Evolutionary conservation across 306 rosid species (phyloP).

Genomic region (Quercus bicolor): DNA sequence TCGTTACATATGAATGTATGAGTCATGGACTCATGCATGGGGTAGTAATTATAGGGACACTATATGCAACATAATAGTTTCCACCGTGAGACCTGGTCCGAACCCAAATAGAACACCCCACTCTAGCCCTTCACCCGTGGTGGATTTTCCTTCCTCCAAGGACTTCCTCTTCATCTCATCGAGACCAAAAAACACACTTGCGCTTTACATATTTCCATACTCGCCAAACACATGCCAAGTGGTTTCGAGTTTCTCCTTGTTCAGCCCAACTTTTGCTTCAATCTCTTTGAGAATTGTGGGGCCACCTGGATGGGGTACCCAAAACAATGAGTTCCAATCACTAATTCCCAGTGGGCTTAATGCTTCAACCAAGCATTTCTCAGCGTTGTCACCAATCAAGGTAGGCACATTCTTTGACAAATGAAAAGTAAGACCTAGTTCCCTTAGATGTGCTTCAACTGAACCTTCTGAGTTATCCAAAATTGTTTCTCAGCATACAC

Average conservation of each 20-base stretch:
- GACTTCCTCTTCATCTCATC: conserved; percentile 9
- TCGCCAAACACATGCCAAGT: not conserved
- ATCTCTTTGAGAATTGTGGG: not conserved
- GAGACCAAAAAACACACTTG: not conserved
- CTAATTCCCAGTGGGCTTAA: not conserved
- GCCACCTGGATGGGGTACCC: conserved; percentile 4
- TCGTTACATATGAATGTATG: no score
- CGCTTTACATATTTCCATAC: not conserved
- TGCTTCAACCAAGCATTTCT: not conserved
- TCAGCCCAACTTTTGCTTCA: not conserved
- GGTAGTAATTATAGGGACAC: no score
- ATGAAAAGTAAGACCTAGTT: not conserved
- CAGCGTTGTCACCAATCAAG: not conserved
- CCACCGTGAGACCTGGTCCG: no score
- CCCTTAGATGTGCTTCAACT: not conserved
- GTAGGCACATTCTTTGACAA: not conserved
- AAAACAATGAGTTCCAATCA: conserved; percentile 3
- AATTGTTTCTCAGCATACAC: conserved; percentile 15
- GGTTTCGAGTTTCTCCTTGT: not conserved
- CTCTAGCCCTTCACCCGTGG: not conserved
- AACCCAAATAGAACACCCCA: no score
- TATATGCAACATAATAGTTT: no score
- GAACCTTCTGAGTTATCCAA: conserved; percentile 18
- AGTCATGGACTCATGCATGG: not conserved
- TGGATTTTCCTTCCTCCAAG: not conserved